Conservation (phyloP, 108 stramenopile species). For the Cyclotella atomus region DNA sequence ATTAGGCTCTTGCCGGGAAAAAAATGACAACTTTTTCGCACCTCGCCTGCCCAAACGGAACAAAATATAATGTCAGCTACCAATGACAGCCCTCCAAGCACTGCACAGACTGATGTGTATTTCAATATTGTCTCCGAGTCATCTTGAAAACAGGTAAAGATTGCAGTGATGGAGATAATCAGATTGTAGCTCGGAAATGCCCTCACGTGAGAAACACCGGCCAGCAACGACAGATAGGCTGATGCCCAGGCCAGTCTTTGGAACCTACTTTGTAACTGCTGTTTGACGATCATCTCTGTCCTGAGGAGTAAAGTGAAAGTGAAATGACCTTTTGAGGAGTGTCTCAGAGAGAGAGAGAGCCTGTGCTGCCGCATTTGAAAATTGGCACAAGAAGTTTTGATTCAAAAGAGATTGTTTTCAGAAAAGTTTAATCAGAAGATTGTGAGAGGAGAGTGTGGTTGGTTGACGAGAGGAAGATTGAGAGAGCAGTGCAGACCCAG, state of each 20-base stretch:
- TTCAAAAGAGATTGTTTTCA: no score
- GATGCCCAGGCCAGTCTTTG: conserved; percentile 32
- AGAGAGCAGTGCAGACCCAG: not conserved
- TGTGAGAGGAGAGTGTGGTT: no score
- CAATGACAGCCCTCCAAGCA: conserved; percentile 20
- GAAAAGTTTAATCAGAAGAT: no score
- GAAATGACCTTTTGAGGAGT: no score
- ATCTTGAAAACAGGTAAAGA: conserved; percentile 23
- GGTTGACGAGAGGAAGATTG: no score
- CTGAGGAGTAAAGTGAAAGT: not conserved
- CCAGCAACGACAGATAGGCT: conserved; percentile 10
- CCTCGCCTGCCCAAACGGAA: conserved; percentile 30
- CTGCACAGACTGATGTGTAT: conserved; percentile 4
- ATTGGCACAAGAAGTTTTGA: no score
- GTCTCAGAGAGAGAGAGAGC: no score
- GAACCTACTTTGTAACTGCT: conserved; percentile 14
- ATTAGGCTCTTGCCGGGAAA: not conserved
- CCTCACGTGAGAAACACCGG: conserved; percentile 14
- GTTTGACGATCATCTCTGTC: not conserved
- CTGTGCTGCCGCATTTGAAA: no score
- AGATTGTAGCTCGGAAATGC: conserved; percentile 31
- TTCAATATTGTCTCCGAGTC: conserved; percentile 11
- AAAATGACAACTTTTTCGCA: not conserved
- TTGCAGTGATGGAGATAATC: conserved; percentile 13
- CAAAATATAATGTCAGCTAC: conserved; percentile 33